Base-by-base conservation (phyloP, 345 rosid genomes). In the Kernera saxatilis region DNA sequence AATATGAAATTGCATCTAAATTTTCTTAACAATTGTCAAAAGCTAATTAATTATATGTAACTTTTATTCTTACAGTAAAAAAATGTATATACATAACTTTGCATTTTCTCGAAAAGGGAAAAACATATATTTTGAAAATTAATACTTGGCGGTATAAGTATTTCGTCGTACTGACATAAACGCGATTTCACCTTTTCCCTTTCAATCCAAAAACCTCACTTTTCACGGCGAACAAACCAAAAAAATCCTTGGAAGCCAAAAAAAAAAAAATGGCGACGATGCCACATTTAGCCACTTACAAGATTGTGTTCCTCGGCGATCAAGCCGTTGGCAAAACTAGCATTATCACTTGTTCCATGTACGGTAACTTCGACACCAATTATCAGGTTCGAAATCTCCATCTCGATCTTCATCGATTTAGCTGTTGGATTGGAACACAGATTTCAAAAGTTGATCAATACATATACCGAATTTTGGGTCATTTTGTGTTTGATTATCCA, bases 281-380 rank as follows among this genome's bases (percentile, higher is more conserved):
- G 43, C 77, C 79, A 23, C 87, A 92, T 63, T 75, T 84, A 17
- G 85, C 84, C 40, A 88, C 84, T 56, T 86, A 86, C 82, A 88
- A 86, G 78, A 84, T 88, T 27, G 93, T 88, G 15, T 88, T 88
- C 73, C 41, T 88, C 35, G 96, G 96, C 32, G 90, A 89, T 77
- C 95, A 89, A 59, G 79, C 88, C 35, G 92, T 84, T 0, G 92
- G 95, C 22, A 89, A 89, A 79, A 89, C 95, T 39, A 89, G 92
- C 78, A 89, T 89, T 86, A 89, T 89, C 79, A 87, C 90, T 51
- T 86, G 87, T 71, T 89, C 84, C 88, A 87, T 89, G 92, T 89
- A 87, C 79, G 96, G 85, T 69, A 89, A 85, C 67, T 88, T 89
- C 81, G 90, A 88, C 83, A 84, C 85, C 80, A 86, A 83, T 57